phyloP scores from a whole-genome alignment of 441 rosid genomes.

The Adansonia madagascariensis region DNA sequence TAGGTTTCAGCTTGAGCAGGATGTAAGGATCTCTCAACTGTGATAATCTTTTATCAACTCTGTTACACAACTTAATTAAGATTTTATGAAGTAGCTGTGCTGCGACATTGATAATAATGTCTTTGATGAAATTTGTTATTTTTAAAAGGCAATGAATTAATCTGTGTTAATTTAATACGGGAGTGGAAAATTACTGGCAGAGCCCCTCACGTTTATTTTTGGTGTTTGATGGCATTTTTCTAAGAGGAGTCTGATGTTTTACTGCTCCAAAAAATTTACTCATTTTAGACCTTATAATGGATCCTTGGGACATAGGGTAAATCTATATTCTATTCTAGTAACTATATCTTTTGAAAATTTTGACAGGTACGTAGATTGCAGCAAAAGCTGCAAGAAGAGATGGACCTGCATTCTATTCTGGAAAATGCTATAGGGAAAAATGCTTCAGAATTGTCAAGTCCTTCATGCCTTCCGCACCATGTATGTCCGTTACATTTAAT shows the following conservation, averaged over 20 bases:
- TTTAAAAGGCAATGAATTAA: slow-evolving; percentile 10
- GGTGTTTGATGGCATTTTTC: neutral
- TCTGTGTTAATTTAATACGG: slow-evolving; percentile 1
- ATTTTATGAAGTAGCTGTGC: neutral
- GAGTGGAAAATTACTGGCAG: neutral
- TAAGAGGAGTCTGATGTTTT: slow-evolving; percentile 9
- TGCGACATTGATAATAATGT: slow-evolving; percentile 3
- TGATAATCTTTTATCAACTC: slow-evolving; percentile 7
- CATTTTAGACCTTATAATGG: neutral
- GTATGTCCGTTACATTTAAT: slow-evolving; percentile 39
- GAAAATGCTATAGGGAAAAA: slow-evolving; percentile 62
- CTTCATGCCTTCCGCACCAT: slow-evolving; percentile 59
- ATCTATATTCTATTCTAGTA: neutral
- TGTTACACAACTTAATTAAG: neutral
- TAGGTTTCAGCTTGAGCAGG: slow-evolving; percentile 73
- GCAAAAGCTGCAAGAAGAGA: slow-evolving; percentile 67
- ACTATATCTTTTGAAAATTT: slow-evolving; percentile 16
- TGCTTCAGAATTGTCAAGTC: slow-evolving; percentile 48
- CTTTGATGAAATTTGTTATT: neutral
- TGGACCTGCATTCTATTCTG: slow-evolving; percentile 56
- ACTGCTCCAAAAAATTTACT: neutral
- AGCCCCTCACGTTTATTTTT: neutral
- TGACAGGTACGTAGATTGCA: slow-evolving; percentile 68
- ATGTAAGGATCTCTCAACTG: slow-evolving; percentile 53
- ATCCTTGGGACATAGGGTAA: neutral